These are phyloP conservation scores for Vickermania ingenoplastis DNA, from an alignment of 208 protist species.

Conservation along the genomic window DNA sequence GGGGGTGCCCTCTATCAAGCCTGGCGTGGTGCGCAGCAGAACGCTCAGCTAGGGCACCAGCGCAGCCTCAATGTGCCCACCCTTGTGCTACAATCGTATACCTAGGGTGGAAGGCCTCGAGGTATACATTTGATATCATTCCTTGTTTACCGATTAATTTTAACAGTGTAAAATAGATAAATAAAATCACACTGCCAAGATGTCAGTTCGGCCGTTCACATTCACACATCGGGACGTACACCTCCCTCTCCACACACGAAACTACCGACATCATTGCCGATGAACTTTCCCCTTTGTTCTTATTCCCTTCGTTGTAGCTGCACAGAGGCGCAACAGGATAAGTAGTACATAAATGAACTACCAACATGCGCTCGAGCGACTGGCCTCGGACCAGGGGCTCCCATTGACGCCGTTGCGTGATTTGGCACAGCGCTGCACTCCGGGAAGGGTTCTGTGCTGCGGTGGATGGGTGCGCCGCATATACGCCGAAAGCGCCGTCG, in stretches of 20 bases:
- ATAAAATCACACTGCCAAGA: too few species aligned
- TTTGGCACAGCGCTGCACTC: conserved; percentile 18
- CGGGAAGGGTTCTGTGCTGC: conserved; percentile 66
- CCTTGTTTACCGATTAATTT: too few species aligned
- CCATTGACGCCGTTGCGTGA: conserved; percentile 38
- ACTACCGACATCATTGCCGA: neutral
- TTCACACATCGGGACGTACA: neutral
- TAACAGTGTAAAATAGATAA: too few species aligned
- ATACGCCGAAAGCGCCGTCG: conserved; percentile 62
- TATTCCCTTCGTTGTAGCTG: neutral
- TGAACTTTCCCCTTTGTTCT: neutral
- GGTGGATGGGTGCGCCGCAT: conserved; percentile 60
- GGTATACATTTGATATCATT: too few species aligned
- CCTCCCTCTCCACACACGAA: neutral
- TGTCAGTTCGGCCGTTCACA: too few species aligned
- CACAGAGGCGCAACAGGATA: neutral
- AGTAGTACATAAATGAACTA: conserved; percentile 68
- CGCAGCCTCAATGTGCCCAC: too few species aligned
- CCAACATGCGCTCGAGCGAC: conserved; percentile 37
- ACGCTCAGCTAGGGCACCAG: conserved; percentile 8
- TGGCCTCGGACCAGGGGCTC: conserved; percentile 28
- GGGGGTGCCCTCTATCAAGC: conserved; percentile 63
- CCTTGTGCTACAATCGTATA: too few species aligned
- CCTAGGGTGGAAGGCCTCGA: too few species aligned
- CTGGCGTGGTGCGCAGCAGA: conserved; percentile 50